Evolutionary conservation across 73 alveolate species (phyloP).

Genomic region (Tetrahymena malaccensis): DNA sequence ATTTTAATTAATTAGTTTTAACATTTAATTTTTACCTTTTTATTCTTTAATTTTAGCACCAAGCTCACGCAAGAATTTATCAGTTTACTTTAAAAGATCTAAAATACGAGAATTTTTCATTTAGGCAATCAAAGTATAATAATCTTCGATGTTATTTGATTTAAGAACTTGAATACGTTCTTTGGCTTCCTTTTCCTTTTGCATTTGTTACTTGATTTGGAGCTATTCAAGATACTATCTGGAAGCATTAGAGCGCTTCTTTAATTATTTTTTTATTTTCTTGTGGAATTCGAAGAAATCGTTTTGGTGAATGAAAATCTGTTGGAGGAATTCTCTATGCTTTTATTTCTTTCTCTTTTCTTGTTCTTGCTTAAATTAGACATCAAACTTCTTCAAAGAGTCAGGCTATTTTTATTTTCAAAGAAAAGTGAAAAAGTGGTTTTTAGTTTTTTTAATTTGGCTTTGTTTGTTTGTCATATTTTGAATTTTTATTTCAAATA

Average conservation of each 20-base stretch:
- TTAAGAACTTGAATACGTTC: slow-evolving; percentile 80
- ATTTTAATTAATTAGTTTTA: slow-evolving; percentile 8
- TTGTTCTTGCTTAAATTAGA: slow-evolving; percentile 18
- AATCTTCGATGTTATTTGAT: slow-evolving; percentile 88
- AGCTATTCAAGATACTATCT: slow-evolving; percentile 74
- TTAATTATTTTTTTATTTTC: slow-evolving; percentile 64
- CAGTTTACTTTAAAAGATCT: slow-evolving; percentile 90
- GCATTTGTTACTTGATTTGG: slow-evolving; percentile 65
- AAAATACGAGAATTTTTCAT: slow-evolving; percentile 90
- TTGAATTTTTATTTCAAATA: background rate
- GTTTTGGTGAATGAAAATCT: slow-evolving; percentile 68
- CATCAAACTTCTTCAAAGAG: slow-evolving; percentile 22
- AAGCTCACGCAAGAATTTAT: slow-evolving; percentile 78
- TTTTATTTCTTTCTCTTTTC: slow-evolving; percentile 73
- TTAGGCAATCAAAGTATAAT: slow-evolving; percentile 66
- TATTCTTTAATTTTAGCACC: slow-evolving; percentile 92
- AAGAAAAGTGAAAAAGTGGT: background rate
- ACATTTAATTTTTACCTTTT: slow-evolving; percentile 65
- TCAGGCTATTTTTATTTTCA: background rate
- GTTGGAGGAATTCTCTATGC: slow-evolving; percentile 84
- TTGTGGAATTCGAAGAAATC: slow-evolving; percentile 83
- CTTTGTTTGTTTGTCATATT: background rate
- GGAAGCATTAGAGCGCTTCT: slow-evolving; percentile 73
- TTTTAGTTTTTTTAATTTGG: background rate
- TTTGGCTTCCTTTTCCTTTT: slow-evolving; percentile 64